phyloP scores from a whole-genome alignment of 805 yeast species.

The Kluyveromyces aestuarii region DNA sequence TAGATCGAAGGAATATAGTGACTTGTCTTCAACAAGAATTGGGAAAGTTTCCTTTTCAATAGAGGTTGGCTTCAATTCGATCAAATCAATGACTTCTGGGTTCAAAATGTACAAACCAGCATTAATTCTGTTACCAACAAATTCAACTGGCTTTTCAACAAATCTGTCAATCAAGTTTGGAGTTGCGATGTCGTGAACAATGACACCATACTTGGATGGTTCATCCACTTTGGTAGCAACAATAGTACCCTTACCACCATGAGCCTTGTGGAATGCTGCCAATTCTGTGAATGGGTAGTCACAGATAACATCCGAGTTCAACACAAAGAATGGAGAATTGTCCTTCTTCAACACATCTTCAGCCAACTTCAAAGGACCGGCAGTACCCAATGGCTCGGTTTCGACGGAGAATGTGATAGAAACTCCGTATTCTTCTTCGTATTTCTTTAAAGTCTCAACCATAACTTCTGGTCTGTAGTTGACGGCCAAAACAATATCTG shows the following conservation, averaged over 20 bases:
- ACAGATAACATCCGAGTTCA: slow-evolving; percentile 97
- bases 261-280: slow-evolving; percentile 85
- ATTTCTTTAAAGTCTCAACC: slow-evolving; percentile 90
- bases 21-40: slow-evolving; percentile 75
- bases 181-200: slow-evolving; percentile 91
- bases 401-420: slow-evolving; percentile 94
- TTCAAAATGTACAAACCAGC: slow-evolving; percentile 98
- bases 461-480: slow-evolving; percentile 99
- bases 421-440: slow-evolving; percentile 92
- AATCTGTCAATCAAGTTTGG: slow-evolving; percentile 96
- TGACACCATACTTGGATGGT: slow-evolving; percentile 99
- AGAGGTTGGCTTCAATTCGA: slow-evolving; percentile 97
- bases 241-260: slow-evolving; percentile 97
- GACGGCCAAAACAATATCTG: slow-evolving; percentile 96
- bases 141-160: slow-evolving; percentile 98
- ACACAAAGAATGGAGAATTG: slow-evolving; percentile 91
- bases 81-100: slow-evolving; percentile 94
- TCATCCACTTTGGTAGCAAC: slow-evolving; percentile 99
- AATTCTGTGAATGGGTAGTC: slow-evolving; percentile 95
- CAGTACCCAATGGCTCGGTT: slow-evolving; percentile 98
- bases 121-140: slow-evolving; percentile 98
- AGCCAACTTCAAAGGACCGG: slow-evolving; percentile 97
- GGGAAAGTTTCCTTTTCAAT: slow-evolving; percentile 99
- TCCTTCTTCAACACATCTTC: slow-evolving; percentile 90
- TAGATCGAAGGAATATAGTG: slow-evolving; percentile 88